Base-by-base conservation (phyloP, 2,329 filamentous ascomycete genomes). In the Neonectria ditissima region DNA sequence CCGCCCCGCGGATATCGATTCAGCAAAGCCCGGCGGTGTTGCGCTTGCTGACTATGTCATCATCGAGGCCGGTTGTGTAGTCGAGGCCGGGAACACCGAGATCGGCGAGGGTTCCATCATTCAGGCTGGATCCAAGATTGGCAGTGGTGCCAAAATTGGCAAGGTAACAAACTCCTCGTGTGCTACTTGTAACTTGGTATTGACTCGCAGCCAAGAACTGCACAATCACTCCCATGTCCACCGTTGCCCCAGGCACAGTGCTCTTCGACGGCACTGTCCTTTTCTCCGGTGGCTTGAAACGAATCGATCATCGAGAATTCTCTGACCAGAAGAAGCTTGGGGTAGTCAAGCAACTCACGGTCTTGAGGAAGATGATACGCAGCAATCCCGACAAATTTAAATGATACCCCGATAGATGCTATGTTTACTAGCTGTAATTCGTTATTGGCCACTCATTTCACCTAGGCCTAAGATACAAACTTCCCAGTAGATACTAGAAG, bases 251-350 rank as follows among this genome's bases (percentile, higher is more conserved):
- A 10, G 85, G 86, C 0, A 86, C 88, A 32, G 78, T 81, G 11
- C 74, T 94, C 0, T 86, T 86, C 0, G 90, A 93, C 63, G 88
- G 86, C 75, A 90, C 88, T 0, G 91, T 94, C 5, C 80, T 93
- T 22, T 93, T 88, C 77, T 89, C 90, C 0, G 86, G 87, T 61
- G 89, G 89, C 26, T 81, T 82, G 68, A 82, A 83, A 67, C 83
- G 89, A 65, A 77, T 77, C 30, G 89, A 92, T 73, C 84, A 78
- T 48, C 87, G 88, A 54, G 84, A 86, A n/a, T 82, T 89, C 26
- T 82, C 87, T 59, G 87, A 90, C 45, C 79, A 90, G 65, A 87
- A 89, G 74, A 84, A 91, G 72, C 85, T 88, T 71, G 86, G 85
- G 48, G 82, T 92, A 72, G 81, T 87, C 39, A 87, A 88, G 69